Conservation (phyloP, 1,284 basidiomycete species). For the Cronartium quercuum region DNA sequence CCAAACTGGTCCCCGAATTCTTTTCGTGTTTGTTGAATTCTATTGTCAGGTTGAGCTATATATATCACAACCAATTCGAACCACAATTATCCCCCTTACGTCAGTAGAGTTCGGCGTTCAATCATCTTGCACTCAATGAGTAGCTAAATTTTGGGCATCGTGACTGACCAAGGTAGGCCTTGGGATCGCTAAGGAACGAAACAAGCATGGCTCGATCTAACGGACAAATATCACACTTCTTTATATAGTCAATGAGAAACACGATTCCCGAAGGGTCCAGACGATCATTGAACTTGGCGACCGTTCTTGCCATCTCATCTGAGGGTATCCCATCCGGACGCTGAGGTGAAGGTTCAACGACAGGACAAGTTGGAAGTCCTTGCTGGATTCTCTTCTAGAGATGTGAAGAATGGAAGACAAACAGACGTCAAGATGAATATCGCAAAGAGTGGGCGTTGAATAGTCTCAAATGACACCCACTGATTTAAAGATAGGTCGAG, state of each 20-base stretch:
- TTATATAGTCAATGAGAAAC: background rate
- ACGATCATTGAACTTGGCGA: background rate
- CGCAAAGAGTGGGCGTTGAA: background rate
- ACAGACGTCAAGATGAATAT: background rate
- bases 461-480: background rate
- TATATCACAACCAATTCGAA: no score
- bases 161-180: background rate
- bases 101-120: no score
- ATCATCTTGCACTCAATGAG: no score
- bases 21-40: background rate
- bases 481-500: background rate
- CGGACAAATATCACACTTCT: background rate
- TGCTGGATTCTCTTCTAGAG: no score
- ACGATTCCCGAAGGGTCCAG: background rate
- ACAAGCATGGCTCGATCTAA: background rate
- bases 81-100: no score
- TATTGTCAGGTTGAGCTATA: background rate
- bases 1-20: background rate
- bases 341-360: background rate
- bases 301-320: background rate
- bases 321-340: no score
- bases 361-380: background rate
- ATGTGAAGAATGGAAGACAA: no score
- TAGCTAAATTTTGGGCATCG: no score
- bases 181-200: background rate